Evolutionary conservation across 345 rosid genomes (phyloP), one percentile per base, ranked within the genome.

Genomic region (Pseudoturritis turrita): DNA sequence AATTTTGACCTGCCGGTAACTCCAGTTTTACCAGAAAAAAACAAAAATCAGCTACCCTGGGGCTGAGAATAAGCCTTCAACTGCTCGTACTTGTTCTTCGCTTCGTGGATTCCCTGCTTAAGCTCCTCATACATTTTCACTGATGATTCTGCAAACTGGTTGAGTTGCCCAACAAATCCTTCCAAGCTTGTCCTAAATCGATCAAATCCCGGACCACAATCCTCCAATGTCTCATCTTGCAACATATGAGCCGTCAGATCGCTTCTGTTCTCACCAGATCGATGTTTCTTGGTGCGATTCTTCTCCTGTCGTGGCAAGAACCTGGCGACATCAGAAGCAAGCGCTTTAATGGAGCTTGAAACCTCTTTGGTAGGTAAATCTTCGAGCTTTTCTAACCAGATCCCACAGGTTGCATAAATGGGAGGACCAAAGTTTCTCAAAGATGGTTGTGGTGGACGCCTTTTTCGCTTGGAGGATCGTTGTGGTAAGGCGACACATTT

Each of bases 261-360:
- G 43, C 79, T 62, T 2, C 51, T 74, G 35, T 67, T 76, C 14
- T 79, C 89, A 44, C 71, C 77, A 36, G 69, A 54, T 5, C 49
- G 53, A 21, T 67, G 79, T 74, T 69, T 80, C 84, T 87, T 91
- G 72, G 75, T 85, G 21, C 80, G 85, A 25, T 78, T 85, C 88
- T 84, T 91, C 59, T 91, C 99, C 76, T 84, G 94, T 9, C 75
- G 78, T 2, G 99, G 98, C 62, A 91, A 72, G 77, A 89, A 84
- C 63, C 72, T 80, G 53, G 85, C 65, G 2, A 83, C 85, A 64
- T 82, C 98, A 8, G 86, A 85, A 21, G 87, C 86, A 62, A 95
- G 83, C 45, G 66, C 54, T 80, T 87, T 88, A 0, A 89, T 79
- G 37, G 94, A 85, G 56, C 84, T 85, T 0, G 81, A 74, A 33